Conservation (phyloP, 2,329 filamentous ascomycete species). For the Dothideomycetidae sp. region DNA sequence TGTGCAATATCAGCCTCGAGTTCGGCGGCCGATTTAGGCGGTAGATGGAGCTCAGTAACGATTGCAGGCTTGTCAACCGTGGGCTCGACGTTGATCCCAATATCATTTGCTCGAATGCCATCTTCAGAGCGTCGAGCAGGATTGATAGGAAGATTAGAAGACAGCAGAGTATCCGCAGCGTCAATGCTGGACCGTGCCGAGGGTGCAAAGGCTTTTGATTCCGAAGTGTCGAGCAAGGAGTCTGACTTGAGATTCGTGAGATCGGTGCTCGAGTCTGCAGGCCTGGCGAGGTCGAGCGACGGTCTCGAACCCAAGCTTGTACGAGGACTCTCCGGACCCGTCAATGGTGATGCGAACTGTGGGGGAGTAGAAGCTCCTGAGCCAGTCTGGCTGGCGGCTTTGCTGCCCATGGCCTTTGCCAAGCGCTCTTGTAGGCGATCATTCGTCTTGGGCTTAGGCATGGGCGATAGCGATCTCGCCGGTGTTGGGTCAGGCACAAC, state of each 20-base stretch:
- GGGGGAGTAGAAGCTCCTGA: constrained; percentile 26
- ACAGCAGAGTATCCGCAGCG: constrained; percentile 15
- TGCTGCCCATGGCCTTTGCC: constrained; percentile 71
- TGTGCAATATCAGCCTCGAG: constrained; percentile 34
- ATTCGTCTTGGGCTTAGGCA: constrained; percentile 53
- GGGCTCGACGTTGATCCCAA: constrained; percentile 8
- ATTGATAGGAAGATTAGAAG: constrained; percentile 23
- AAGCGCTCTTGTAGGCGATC: constrained; percentile 80
- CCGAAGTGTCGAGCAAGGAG: background rate
- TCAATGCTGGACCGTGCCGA: constrained; percentile 4
- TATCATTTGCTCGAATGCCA: constrained; percentile 13
- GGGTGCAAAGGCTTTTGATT: background rate
- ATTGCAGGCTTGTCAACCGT: background rate
- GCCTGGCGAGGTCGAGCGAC: constrained; percentile 19
- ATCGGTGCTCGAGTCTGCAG: constrained; percentile 12
- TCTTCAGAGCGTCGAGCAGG: constrained; percentile 21
- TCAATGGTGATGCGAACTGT: constrained; percentile 35
- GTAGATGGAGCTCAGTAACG: background rate
- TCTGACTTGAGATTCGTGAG: constrained; percentile 4
- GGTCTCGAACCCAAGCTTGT: constrained; percentile 31
- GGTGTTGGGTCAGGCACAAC: constrained; percentile 24
- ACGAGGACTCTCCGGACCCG: constrained; percentile 29
- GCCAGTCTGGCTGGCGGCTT: constrained; percentile 39
- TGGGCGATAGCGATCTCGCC: constrained; percentile 49
- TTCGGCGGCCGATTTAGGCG: constrained; percentile 17